phyloP scores from a whole-genome alignment of 345 rosid species.

The Kernera saxatilis region DNA sequence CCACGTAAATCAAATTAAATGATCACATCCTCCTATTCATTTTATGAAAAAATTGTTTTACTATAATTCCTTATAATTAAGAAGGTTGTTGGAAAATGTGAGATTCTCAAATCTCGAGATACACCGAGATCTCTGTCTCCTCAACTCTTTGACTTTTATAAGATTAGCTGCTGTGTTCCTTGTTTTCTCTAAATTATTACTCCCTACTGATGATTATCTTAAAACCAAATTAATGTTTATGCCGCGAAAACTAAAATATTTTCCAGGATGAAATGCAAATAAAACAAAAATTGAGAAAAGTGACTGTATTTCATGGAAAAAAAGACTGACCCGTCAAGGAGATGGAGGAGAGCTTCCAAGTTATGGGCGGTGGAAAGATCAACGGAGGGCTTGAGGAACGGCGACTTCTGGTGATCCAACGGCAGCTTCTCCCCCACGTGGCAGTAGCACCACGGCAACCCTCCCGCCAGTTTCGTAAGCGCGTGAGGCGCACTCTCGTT shows the following conservation, averaged over 20 bases:
- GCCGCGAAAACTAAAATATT: no score
- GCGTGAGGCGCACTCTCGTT: slow-evolving; percentile 45
- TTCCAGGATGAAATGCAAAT: no score
- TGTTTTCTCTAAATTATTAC: no score
- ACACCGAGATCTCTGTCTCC: no score
- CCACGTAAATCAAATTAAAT: slow-evolving; percentile 1
- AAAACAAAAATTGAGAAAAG: no score
- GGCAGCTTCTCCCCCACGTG: slow-evolving; percentile 75
- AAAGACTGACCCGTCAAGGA: slow-evolving; percentile 65
- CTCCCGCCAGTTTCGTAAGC: slow-evolving; percentile 47
- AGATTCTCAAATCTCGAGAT: no score
- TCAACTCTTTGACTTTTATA: no score
- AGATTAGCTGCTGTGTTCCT: no score
- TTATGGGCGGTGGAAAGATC: slow-evolving; percentile 61
- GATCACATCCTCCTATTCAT: not conserved
- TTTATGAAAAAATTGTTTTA: not conserved
- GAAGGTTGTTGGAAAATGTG: slow-evolving; percentile 2
- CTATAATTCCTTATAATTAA: not conserved
- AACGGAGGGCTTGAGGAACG: slow-evolving; percentile 48
- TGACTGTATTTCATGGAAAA: no score
- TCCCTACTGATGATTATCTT: no score
- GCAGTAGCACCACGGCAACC: slow-evolving; percentile 72
- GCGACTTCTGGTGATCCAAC: slow-evolving; percentile 65
- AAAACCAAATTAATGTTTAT: no score
- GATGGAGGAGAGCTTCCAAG: slow-evolving; percentile 72